Evolutionary conservation across 2,329 filamentous ascomycete species (phyloP), one percentile per base, ranked within the genome.

Genomic region (Pseudogymnoascus sp.): DNA sequence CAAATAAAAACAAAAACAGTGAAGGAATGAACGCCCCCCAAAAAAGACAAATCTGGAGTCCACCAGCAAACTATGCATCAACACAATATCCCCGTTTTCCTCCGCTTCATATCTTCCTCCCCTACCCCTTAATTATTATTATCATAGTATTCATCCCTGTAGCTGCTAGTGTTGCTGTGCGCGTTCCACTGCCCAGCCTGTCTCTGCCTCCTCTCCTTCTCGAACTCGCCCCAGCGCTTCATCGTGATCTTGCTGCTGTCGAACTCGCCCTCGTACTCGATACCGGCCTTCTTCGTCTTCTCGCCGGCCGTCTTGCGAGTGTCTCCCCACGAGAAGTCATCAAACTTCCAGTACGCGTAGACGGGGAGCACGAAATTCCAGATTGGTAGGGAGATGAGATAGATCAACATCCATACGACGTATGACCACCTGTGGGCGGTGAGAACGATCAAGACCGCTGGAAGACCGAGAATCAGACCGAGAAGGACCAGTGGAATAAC

Each of bases 281-380:
- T 87, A 33, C 91, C 90, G 2, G 84, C 90, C 78, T 93, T 95
- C 80, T 93, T 93, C 13, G 85, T 88, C 79, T 89, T 91, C 73
- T 96, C 93, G 29, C 93, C 93, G 0, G 88, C 90, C 42, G 93
- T 96, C 84, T 97, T 96, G 66, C 95, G 87, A 63, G 95, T 99
- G 67, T 99, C 96, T 72, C 95, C 95, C 95, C 95, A 99, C 64
- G 90, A 96, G 81, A 99, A 99, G 79, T 99, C 95, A 75, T 99
- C 95, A 75, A 99, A 99, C 79, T 99, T 97, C 95, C 95, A 99
- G 81, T 93, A 99, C 2, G 95, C 89, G 74, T 99, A 99, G 7
- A 86, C 85, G 0, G 95, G 95, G 7, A 99, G 86, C 38, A 99
- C 82, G 75, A 99, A 96, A 77, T 99, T 99, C 95, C 95, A 99